A percentile compares a stretch with the other conserved stretches of the same genome.
phyloP scores from a whole-genome alignment of 2,329 filamentous ascomycete genomes.

The Seiridium cupressi region DNA sequence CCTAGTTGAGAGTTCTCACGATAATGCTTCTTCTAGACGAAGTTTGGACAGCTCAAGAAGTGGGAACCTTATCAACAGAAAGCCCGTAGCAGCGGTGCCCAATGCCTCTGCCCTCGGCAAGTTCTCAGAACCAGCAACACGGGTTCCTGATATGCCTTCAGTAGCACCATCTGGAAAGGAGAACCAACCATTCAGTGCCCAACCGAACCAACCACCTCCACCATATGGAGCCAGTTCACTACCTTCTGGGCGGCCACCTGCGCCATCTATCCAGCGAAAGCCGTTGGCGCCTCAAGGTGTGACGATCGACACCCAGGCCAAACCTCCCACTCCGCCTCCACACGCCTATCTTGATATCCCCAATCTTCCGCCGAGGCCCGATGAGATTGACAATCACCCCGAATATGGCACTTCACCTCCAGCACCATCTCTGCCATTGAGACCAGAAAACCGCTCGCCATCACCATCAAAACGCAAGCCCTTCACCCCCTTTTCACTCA shows the following conservation, averaged over 20 bases:
- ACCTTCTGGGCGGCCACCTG: background rate
- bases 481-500: conserved; percentile 50
- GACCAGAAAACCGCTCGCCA: conserved; percentile 20
- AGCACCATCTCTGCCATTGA: conserved; percentile 13
- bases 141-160: background rate
- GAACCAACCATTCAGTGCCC: background rate
- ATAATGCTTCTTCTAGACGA: conserved; percentile 24
- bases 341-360: background rate
- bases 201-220: background rate
- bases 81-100: conserved; percentile 39
- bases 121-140: conserved; percentile 3
- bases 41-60: conserved; percentile 40
- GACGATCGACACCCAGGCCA: background rate
- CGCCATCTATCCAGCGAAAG: background rate
- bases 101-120: conserved; percentile 2
- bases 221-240: background rate
- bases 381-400: conserved; percentile 1
- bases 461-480: conserved; percentile 35
- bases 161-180: background rate
- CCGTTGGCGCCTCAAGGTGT: background rate
- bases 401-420: background rate
- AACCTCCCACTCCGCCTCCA: background rate
- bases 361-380: background rate
- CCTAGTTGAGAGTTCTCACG: conserved; percentile 31
- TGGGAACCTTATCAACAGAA: conserved; percentile 43